These are phyloP conservation scores for Cokeromyces recurvatus DNA, from an alignment of 371 early-diverging fungal genomes.

Conservation along the genomic window DNA sequence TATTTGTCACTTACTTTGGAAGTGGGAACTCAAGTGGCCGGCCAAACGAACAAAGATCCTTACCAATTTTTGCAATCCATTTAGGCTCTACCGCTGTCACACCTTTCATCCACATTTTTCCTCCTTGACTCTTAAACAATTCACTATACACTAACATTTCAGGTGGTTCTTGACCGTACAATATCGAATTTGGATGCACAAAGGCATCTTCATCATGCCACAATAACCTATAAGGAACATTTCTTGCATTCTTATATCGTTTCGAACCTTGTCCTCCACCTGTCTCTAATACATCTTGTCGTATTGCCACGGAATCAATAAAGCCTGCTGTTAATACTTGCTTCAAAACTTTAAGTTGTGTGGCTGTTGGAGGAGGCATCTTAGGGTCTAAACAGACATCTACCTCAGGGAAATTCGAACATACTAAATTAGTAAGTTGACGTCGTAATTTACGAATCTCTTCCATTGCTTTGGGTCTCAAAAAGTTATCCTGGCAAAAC, in stretches of 20 bases:
- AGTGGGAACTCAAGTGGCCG: conserved; percentile 60
- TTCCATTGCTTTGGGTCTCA: conserved; percentile 89
- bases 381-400: conserved; percentile 52
- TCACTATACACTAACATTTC: conserved; percentile 77
- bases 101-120: conserved; percentile 72
- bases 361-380: conserved; percentile 71
- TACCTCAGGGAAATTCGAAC: conserved; percentile 58
- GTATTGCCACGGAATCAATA: conserved; percentile 86
- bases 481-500: conserved; percentile 78
- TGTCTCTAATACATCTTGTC: conserved; percentile 66
- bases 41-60: conserved; percentile 58
- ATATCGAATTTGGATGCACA: conserved; percentile 71
- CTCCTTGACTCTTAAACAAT: conserved; percentile 27
- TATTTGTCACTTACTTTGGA: conserved; percentile 47
- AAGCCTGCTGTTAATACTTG: conserved; percentile 89
- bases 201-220: conserved; percentile 71
- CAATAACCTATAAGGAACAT: conserved; percentile 75
- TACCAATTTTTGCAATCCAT: conserved; percentile 79
- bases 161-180: conserved; percentile 69
- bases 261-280: conserved; percentile 40
- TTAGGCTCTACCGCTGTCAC: conserved; percentile 72
- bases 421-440: conserved; percentile 81
- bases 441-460: conserved; percentile 86
- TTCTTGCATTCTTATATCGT: conserved; percentile 44
- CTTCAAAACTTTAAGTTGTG: conserved; percentile 68